Evolutionary conservation across 306 rosid species (phyloP).

Genomic region (Astragalus glycyphyllos): DNA sequence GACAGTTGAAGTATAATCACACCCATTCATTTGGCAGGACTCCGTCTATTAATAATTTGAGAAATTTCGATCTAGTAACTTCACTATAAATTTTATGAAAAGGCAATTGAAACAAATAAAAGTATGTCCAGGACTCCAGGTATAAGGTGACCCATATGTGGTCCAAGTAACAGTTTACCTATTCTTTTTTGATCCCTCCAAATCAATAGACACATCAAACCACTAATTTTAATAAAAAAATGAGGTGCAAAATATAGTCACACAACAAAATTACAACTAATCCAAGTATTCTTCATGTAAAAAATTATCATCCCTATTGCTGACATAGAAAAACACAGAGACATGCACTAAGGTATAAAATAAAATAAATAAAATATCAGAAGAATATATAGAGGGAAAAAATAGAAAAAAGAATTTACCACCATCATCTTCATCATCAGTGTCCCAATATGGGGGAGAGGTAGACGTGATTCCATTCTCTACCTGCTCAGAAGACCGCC

Average conservation of each 20-base stretch:
- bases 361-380: background rate
- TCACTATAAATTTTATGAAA: constrained; percentile 2
- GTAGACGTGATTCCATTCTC: constrained; percentile 93
- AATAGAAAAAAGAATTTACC: constrained; percentile 49
- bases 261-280: constrained; percentile 2
- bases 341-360: constrained; percentile 23
- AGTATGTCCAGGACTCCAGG: constrained; percentile 12
- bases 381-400: background rate
- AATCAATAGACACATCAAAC: constrained; percentile 19
- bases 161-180: constrained; percentile 16
- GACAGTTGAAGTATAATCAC: constrained; percentile 6
- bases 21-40: background rate
- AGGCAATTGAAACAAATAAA: constrained; percentile 14
- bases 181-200: constrained; percentile 14
- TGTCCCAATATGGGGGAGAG: constrained; percentile 93
- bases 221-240: constrained; percentile 7
- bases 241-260: constrained; percentile 3
- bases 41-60: constrained; percentile 19
- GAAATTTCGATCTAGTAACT: constrained; percentile 15
- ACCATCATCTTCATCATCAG: constrained; percentile 86
- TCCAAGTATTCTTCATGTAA: background rate
- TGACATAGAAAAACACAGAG: constrained; percentile 15
- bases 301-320: constrained; percentile 28
- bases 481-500: constrained; percentile 96
- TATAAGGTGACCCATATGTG: background rate